These are phyloP conservation scores for Fusarium citri DNA, from an alignment of 2,329 filamentous ascomycete species.

Conservation along the genomic window DNA sequence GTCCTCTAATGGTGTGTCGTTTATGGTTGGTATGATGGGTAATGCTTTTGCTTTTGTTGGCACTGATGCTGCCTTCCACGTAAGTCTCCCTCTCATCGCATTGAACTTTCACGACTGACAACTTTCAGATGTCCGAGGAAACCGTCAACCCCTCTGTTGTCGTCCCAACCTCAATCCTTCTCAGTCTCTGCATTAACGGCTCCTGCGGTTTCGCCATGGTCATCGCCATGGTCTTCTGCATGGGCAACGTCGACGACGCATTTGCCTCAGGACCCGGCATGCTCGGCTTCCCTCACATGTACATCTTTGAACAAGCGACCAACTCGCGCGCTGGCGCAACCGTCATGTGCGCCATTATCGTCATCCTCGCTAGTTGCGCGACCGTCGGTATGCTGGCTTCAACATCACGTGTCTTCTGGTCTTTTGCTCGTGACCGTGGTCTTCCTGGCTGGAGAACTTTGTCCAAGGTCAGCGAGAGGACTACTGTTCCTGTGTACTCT, in stretches of 20 bases:
- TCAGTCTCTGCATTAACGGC: conserved; percentile 62
- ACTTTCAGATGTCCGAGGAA: conserved; percentile 57
- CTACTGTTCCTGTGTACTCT: conserved; percentile 47
- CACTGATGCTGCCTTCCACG: conserved; percentile 49
- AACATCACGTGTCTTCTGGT: conserved; percentile 68
- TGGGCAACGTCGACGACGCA: conserved; percentile 60
- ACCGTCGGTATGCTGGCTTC: conserved; percentile 67
- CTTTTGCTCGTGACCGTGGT: conserved; percentile 56
- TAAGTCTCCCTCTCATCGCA: not conserved
- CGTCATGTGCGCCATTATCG: conserved; percentile 62
- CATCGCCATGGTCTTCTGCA: conserved; percentile 66
- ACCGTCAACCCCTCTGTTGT: conserved; percentile 60
- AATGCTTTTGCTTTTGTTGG: conserved; percentile 53
- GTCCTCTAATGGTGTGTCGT: conserved; percentile 57
- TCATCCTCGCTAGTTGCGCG: conserved; percentile 61
- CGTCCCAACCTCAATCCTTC: conserved; percentile 63
- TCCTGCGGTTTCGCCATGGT: conserved; percentile 66
- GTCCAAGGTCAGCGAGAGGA: conserved; percentile 44
- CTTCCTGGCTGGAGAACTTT: conserved; percentile 48
- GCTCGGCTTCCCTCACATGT: conserved; percentile 66
- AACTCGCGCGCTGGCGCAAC: conserved; percentile 60
- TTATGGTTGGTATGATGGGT: conserved; percentile 58
- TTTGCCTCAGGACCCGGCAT: conserved; percentile 57
- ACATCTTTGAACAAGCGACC: conserved; percentile 66
- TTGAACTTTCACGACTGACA: not conserved